Evolutionary conservation across 1,139 yeast genomes (phyloP), one percentile per base, ranked within the genome.

Genomic region (Blastobotrys raffinosifermentans): DNA sequence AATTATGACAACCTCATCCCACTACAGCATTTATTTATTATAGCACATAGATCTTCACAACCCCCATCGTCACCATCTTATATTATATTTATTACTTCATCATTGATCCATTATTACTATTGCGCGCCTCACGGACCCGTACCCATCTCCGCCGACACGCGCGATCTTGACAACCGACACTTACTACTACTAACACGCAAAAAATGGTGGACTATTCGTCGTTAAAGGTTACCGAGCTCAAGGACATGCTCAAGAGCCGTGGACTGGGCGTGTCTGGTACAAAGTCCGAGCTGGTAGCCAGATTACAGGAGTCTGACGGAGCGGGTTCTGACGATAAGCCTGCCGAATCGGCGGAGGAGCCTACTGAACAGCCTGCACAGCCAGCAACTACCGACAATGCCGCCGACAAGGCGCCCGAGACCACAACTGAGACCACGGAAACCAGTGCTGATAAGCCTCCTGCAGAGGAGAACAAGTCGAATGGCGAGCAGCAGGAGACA

Each of bases 211-310:
- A 74, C 29, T 82, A 79, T 61, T 57, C 77, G 26, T 60, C 74
- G 39, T 74, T 70, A 51, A 89, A 94, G 22, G 96, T 87, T 34
- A 79, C 82, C 26, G 95, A 86, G 66, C 73, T 89, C 61, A 87
- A 84, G 59, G 96, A 83, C 47, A 52, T 76, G 39, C 73, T 91
- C 53, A 80, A 81, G 52, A 64, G 70, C 31, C 76, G 79, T 48
- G 83, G 80, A 1, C 71, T 91, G 41, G 60, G 94, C 3, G 67
- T 72, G 5, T 76, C 80, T 31, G 98, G 98, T 18, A 80, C 86
- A 53, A 91, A 89, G 62, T 80, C 82, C 30, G 96, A 86, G 41
- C 71, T 89, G 50, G 71, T 89, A 38, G 75, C 76, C 30, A 75
- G 96, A 49, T 70, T 89, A 45, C 53, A 50, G 33, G 63, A 55